Conservation (phyloP, 2,329 filamentous ascomycete species). For the Monilinia aucupariae region DNA sequence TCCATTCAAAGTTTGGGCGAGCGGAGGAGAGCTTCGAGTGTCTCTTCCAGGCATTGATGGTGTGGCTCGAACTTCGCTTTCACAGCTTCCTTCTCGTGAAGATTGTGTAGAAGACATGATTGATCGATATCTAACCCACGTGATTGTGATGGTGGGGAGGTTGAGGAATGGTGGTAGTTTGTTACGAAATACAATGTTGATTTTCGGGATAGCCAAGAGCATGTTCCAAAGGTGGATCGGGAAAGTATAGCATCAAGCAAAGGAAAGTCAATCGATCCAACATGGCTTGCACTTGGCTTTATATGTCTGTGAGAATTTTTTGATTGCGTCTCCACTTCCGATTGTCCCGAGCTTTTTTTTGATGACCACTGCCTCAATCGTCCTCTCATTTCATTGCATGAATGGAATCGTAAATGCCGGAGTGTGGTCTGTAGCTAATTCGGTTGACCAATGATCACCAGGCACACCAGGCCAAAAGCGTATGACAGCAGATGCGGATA, state of each 20-base stretch:
- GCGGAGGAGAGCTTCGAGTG: slow-evolving; percentile 16
- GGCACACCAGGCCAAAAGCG: slow-evolving; percentile 10
- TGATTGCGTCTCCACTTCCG: slow-evolving; percentile 16
- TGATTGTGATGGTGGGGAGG: slow-evolving; percentile 4
- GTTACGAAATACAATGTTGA: not conserved
- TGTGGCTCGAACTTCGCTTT: slow-evolving; percentile 18
- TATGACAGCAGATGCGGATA: slow-evolving; percentile 15
- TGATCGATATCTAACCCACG: not conserved
- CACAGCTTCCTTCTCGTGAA: slow-evolving; percentile 17
- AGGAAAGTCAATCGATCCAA: not conserved
- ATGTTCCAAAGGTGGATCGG: not conserved
- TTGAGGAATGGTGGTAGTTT: not conserved
- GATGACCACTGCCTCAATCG: slow-evolving; percentile 8
- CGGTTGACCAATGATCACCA: slow-evolving; percentile 15
- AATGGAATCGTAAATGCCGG: slow-evolving; percentile 8
- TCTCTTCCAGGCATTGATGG: slow-evolving; percentile 14
- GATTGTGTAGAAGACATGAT: slow-evolving; percentile 10
- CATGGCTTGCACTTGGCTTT: not conserved
- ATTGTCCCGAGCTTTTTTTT: slow-evolving; percentile 16
- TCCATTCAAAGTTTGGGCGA: slow-evolving; percentile 10
- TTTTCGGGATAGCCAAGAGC: slow-evolving; percentile 8
- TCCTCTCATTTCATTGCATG: slow-evolving; percentile 12
- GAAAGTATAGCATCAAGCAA: not conserved
- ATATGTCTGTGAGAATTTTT: slow-evolving; percentile 1
- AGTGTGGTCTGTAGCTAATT: slow-evolving; percentile 3